A percentile compares a stretch with the other conserved stretches of the same genome.
These are phyloP conservation scores for Turritis glabra DNA, from an alignment of 345 rosid genomes.

Conservation along the genomic window DNA sequence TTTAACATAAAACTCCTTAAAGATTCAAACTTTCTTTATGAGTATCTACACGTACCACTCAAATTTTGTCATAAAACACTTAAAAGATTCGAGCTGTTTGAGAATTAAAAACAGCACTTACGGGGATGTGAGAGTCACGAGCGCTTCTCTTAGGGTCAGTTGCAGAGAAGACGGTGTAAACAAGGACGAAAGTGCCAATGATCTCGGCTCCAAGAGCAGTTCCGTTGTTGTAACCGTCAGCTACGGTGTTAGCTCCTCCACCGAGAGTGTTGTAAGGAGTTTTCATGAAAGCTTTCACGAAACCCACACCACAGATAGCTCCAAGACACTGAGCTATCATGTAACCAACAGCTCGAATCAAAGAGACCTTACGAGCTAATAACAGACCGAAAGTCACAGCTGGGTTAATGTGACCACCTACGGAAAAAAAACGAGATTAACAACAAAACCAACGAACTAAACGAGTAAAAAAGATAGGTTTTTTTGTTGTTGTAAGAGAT, in stretches of 20 bases:
- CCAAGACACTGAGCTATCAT: conserved; percentile 83
- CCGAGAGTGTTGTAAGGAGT: conserved; percentile 53
- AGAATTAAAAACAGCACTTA: conserved; percentile 33
- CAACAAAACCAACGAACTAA: neutral
- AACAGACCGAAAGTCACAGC: conserved; percentile 87
- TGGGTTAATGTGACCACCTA: conserved; percentile 89
- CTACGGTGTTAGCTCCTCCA: conserved; percentile 69
- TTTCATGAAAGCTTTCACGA: conserved; percentile 79
- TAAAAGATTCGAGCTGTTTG: neutral
- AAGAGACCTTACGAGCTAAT: conserved; percentile 77
- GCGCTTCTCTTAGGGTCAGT: conserved; percentile 93
- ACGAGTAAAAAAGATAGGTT: neutral
- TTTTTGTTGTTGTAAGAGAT: no score
- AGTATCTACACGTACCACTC: neutral
- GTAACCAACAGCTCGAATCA: conserved; percentile 66
- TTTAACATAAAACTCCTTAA: neutral
- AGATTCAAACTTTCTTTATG: neutral
- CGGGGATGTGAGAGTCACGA: conserved; percentile 92
- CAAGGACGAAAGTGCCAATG: conserved; percentile 82
- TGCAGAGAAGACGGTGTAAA: conserved; percentile 94
- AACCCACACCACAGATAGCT: conserved; percentile 82
- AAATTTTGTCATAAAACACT: neutral
- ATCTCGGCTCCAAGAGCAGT: conserved; percentile 82
- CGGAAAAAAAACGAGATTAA: neutral
- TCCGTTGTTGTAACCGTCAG: conserved; percentile 53